Percentiles rank a stretch among this genome's conserved stretches.
phyloP scores from a whole-genome alignment of 495 filamentous ascomycete species.

The Penicillium subrubescens region DNA sequence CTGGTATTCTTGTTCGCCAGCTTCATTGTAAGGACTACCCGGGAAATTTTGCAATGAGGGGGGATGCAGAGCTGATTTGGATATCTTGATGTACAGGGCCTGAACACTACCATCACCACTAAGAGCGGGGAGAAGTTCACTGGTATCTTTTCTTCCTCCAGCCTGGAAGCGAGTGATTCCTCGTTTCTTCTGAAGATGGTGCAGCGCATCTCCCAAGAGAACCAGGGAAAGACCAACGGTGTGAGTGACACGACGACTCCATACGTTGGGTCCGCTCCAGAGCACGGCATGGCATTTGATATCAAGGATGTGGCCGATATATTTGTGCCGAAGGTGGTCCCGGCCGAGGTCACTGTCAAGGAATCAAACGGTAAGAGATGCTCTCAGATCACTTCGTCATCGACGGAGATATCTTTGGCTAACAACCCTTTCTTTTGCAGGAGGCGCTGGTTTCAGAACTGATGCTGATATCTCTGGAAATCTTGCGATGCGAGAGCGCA shows the following conservation, averaged over 20 bases:
- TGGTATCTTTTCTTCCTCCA: constrained; percentile 66
- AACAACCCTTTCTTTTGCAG: neutral
- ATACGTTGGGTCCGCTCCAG: constrained; percentile 62
- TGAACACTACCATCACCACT: constrained; percentile 65
- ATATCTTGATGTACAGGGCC: constrained; percentile 55
- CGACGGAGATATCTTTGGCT: neutral
- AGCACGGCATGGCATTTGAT: constrained; percentile 78
- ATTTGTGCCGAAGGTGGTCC: constrained; percentile 57
- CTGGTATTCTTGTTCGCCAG: constrained; percentile 63
- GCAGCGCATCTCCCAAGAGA: constrained; percentile 57
- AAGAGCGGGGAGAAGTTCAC: constrained; percentile 72
- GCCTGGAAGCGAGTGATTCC: constrained; percentile 58
- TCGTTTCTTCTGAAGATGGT: constrained; percentile 82
- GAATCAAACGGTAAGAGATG: constrained; percentile 68
- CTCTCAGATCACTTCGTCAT: neutral
- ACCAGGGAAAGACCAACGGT: constrained; percentile 58
- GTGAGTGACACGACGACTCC: constrained; percentile 49
- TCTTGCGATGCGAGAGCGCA: constrained; percentile 67
- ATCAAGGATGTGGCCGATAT: constrained; percentile 74
- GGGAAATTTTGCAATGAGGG: constrained; percentile 8
- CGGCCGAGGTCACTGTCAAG: constrained; percentile 53
- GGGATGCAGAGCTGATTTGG: constrained; percentile 20
- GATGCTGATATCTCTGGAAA: constrained; percentile 86
- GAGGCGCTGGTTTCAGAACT: constrained; percentile 66
- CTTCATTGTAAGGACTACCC: constrained; percentile 57